Percentiles rank a stretch among this genome's conserved stretches.
Evolutionary conservation across 345 rosid genomes (phyloP).

Genomic region (Cochlearia excelsa): DNA sequence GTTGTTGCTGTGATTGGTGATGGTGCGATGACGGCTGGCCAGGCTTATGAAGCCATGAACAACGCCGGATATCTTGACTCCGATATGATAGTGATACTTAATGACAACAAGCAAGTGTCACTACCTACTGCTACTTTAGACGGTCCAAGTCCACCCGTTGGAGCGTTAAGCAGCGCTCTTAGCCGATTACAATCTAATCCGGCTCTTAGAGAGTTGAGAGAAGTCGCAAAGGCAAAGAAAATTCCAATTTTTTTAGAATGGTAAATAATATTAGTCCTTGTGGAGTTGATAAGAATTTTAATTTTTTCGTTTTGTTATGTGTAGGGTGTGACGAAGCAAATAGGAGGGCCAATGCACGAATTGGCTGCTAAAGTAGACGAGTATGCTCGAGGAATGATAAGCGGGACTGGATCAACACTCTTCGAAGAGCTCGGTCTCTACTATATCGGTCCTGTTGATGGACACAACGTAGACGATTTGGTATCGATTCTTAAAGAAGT

Average conservation of each 20-base stretch:
- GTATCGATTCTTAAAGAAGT: conserved; percentile 85
- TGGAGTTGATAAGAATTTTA: conserved; percentile 1
- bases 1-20: conserved; percentile 90
- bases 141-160: conserved; percentile 94
- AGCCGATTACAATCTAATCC: conserved; percentile 89
- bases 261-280: neutral
- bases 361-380: conserved; percentile 96
- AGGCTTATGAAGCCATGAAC: conserved; percentile 99
- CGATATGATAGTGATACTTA: conserved; percentile 93
- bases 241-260: neutral
- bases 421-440: conserved; percentile 97
- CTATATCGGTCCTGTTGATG: conserved; percentile 97
- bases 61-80: conserved; percentile 95
- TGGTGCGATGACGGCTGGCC: conserved; percentile 99
- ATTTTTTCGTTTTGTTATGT: conserved; percentile 13
- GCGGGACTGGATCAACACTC: conserved; percentile 91
- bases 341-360: conserved; percentile 92
- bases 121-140: conserved; percentile 91
- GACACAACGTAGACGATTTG: conserved; percentile 89
- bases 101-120: conserved; percentile 97
- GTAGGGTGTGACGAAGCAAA: conserved; percentile 87
- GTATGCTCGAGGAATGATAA: conserved; percentile 97
- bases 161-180: conserved; percentile 97
- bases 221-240: conserved; percentile 83
- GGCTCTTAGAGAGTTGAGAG: conserved; percentile 91